These are phyloP conservation scores for Beauveria brongniartii DNA, from an alignment of 2,329 filamentous ascomycete species.

Conservation along the genomic window DNA sequence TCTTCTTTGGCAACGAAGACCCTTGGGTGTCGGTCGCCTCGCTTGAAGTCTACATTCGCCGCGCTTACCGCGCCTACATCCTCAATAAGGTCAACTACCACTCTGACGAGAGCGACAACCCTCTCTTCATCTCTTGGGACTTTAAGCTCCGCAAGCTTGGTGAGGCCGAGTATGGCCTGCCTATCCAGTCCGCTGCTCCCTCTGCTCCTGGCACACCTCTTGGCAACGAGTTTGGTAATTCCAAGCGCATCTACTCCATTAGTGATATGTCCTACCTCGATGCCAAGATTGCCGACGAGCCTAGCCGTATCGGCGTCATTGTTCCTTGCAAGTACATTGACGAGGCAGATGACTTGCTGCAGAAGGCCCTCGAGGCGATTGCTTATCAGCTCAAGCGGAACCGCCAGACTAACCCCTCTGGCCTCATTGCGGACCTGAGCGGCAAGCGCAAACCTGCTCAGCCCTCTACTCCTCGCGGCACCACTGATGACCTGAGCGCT, in stretches of 20 bases:
- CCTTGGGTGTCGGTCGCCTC: constrained; percentile 91
- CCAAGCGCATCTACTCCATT: constrained; percentile 82
- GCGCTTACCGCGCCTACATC: constrained; percentile 92
- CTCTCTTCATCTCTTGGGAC: constrained; percentile 87
- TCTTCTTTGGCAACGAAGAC: constrained; percentile 92
- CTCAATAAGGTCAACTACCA: constrained; percentile 87
- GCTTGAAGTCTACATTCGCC: constrained; percentile 91
- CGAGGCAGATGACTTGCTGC: constrained; percentile 80
- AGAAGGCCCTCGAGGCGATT: constrained; percentile 77
- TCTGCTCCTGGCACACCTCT: constrained; percentile 75
- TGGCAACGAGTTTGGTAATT: constrained; percentile 35
- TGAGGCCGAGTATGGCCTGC: constrained; percentile 80
- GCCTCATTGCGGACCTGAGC: constrained; percentile 64
- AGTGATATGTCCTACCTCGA: constrained; percentile 91
- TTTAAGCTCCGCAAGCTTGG: constrained; percentile 91
- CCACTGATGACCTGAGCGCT: constrained; percentile 74
- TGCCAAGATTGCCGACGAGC: constrained; percentile 65
- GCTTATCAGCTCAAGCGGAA: constrained; percentile 52
- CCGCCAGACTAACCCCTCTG: constrained; percentile 42
- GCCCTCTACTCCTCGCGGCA: background rate
- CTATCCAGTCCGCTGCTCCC: constrained; percentile 69
- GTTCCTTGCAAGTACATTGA: constrained; percentile 90
- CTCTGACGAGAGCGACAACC: constrained; percentile 58
- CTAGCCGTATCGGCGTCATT: constrained; percentile 84
- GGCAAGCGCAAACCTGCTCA: constrained; percentile 55